Conservation (phyloP, 202 grass and related monocot species). For the Saccharum hybrid region DNA sequence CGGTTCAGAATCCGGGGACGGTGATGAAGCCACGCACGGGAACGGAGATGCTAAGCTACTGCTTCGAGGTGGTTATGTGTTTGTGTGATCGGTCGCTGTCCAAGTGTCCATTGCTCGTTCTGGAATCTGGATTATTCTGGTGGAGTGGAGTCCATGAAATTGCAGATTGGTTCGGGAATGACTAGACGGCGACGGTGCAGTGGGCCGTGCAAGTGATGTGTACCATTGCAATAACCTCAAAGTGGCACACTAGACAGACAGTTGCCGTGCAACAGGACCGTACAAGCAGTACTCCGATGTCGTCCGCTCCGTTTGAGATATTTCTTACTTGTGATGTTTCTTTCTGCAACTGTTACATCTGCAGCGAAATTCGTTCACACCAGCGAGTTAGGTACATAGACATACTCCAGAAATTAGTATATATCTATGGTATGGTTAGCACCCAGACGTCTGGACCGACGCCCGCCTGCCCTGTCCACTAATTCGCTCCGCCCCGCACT, state of each 20-base stretch:
- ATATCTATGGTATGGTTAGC: too few relatives aligned
- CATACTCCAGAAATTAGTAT: too few relatives aligned
- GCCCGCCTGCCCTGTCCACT: too few relatives aligned
- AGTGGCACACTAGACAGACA: constrained; percentile 11
- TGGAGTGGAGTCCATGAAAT: not conserved
- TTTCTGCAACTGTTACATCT: not conserved
- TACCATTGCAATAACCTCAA: not conserved
- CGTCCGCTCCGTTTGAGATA: not conserved
- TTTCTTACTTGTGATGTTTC: not conserved
- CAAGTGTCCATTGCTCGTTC: not conserved
- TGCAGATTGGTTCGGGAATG: not conserved
- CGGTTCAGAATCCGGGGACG: not conserved
- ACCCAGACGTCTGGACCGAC: too few relatives aligned
- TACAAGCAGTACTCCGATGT: not conserved
- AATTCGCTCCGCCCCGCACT: too few relatives aligned
- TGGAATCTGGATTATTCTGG: too few relatives aligned
- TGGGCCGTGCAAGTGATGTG: not conserved
- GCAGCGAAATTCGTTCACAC: not conserved
- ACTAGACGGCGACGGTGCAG: constrained; percentile 2
- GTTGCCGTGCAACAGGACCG: not conserved
- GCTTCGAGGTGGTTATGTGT: not conserved
- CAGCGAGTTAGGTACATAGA: not conserved
- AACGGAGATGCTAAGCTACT: constrained; percentile 1
- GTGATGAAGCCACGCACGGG: not conserved
- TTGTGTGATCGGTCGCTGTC: constrained; percentile 26